Base-by-base conservation (phyloP, 1,284 basidiomycete genomes). In the Irpex sp. region DNA sequence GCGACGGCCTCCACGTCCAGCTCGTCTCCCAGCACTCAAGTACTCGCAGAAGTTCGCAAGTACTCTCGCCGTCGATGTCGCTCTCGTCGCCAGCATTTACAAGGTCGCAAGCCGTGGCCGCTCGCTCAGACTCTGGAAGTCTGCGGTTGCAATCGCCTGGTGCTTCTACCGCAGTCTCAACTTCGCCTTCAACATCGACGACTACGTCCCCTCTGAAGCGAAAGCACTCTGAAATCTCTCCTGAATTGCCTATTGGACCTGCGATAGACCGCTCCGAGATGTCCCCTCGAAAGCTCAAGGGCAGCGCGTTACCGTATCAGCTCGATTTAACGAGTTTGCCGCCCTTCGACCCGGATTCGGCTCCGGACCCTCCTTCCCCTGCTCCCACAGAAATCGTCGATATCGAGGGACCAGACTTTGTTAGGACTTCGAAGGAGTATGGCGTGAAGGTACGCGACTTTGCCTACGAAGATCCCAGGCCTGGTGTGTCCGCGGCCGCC, bases 361-460 rank as follows among this genome's bases (percentile, higher is more conserved):
- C 26, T 38, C 9, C 34, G 13, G 54, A 48, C 1, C 68, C 69
- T 4, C 65, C 76, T 0, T 80, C 79, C 1, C 78, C 78, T 8
- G 75, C 72, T 0, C 73, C 77, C 2, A 81, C 79, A 4, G 78
- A 81, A 63, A 78, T 81, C 26, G 69, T 77, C 44, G 69, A 76
- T 19, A 62, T 70, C 5, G 75, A 76, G 56, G 71, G 72, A 40
- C 70, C 74, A 51, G 76, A 77, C 64, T 72, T 73, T 44, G 72
- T 77, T 37, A 66, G 67, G 17, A 74, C 72, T 13, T 74, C 75
- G 19, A 72, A 74, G 62, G 69, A 66, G 15, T 72, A 69, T 6
- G 80, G 81, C 38, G 78, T 86, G 70, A 85, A 82, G 73, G 77
- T 84, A 38, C 79, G 79, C 67, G 84, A 86, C 72, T 85, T 79